Base-by-base conservation (phyloP, 306 rosid species). In the Phaseolus lunatus region DNA sequence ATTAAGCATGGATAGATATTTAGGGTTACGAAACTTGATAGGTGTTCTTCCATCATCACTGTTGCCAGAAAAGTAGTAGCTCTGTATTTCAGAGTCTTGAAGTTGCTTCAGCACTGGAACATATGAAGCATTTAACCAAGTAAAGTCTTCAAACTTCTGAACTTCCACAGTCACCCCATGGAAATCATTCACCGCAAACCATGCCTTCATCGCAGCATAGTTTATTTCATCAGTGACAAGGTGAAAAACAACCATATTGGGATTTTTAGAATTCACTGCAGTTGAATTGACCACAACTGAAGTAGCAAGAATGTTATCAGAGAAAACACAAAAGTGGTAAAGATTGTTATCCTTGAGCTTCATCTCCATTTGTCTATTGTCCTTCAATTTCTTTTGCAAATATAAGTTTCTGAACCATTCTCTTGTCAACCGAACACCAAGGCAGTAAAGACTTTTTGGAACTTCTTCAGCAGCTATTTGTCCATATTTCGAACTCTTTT, bases 381-480 rank as follows among this genome's bases (percentile, higher is more conserved):
- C 94, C 78, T 56, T 85, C 72, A 81, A 69, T 80, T 87, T 90
- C 80, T 86, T 84, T 77, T 86, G 89, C 76, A 89, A 57, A 71
- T 83, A 77, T 37, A 67, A 65, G 70, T 85, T 87, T 83, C 76
- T 79, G 77, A 89, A 93, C 96, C 97, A 89, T 77, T 93, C 96
- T 26, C 89, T 82, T 2, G 97, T 90, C 88, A 93, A 81, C 83
- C 85, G 86, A 22, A 90, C 90, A 80, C 97, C 97, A 56, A 93
- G 96, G 83, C 97, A 93, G 72, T 85, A 93, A 4, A 93, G 83
- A 81, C 96, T 87, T 79, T 93, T 93, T 0, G 97, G 97, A 52
- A 90, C 91, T 85, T 93, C 97, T 83, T 93, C 96, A 59, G 97
- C 97, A 63, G 97, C 97, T 76, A 93, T 90, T 76, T 93, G 97